Base-by-base conservation (phyloP, 2,329 filamentous ascomycete species). In the Torrubiellomyces zombiae region DNA sequence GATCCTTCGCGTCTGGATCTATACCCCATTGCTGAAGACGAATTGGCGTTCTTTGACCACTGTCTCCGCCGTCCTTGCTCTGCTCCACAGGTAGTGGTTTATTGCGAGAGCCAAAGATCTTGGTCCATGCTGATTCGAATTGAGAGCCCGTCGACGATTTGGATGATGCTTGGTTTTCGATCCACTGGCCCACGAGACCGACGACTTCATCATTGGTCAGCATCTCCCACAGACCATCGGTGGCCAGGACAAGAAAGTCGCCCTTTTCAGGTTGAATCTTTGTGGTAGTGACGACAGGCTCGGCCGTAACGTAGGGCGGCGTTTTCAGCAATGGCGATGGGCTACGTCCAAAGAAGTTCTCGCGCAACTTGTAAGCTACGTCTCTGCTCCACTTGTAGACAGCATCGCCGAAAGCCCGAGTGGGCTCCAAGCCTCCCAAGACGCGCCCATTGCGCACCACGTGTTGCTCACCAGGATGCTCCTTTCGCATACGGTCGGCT, bases 211-310 rank as follows among this genome's bases (percentile, higher is more conserved):
- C 89, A 42, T 95, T 98, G 23, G 82, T 94, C 32, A 98, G 63
- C 89, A 95, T 95, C 54, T 98, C 89, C 89, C 89, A 98, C 1
- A 98, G 63, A 4, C 89, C 89, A 45, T 98, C 89, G 0, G 89
- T 94, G 13, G 89, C 89, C 62, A 98, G 75, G 32, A 98, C 86
- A 9, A 98, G 63, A 41, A 98, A 98, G 46, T 98, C 89, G 22
- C 86, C 85, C 33, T 80, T 80, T 27, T 81, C 70, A 1, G 89
- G 89, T 38, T 86, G 65, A 26, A 98, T 75, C 48, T 89, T 77
- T 22, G 86, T 95, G 2, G 83, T 93, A 1, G 86, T 95, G 26
- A 98, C 70, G 13, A 95, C 66, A 3, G 89, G 89, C 52, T 98
- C 91, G 2, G 89, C 89, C 4, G 89, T 98, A 20, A 98, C 89